Percentiles rank a stretch among this genome's conserved stretches.
Evolutionary conservation across 148 eudicot species (phyloP).

Genomic region (Silene uniflora): DNA sequence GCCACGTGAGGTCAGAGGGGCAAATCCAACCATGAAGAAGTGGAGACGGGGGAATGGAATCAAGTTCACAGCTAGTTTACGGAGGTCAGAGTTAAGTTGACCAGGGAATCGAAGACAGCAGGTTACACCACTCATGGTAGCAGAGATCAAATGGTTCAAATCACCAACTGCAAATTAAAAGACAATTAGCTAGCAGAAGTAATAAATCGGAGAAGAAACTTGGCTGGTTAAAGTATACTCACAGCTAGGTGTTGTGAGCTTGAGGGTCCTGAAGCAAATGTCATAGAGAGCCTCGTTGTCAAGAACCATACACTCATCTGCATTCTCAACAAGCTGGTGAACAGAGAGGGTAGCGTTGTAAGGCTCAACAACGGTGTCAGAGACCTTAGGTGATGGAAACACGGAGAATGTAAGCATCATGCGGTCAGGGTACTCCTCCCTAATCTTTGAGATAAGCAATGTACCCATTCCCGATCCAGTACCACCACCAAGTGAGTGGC

Average conservation of each 20-base stretch:
- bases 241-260: slow-evolving; percentile 43
- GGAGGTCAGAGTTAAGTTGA: slow-evolving; percentile 44
- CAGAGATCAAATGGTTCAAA: slow-evolving; percentile 41
- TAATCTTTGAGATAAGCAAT: slow-evolving; percentile 35
- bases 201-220: background rate
- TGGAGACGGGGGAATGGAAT: slow-evolving; percentile 47
- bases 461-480: slow-evolving; percentile 46
- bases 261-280: slow-evolving; percentile 42
- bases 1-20: slow-evolving; percentile 46
- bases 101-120: slow-evolving; percentile 45
- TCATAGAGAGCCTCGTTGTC: slow-evolving; percentile 37
- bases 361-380: slow-evolving; percentile 43
- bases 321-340: slow-evolving; percentile 41
- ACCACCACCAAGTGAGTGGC: slow-evolving; percentile 42
- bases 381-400: slow-evolving; percentile 38
- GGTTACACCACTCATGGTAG: slow-evolving; percentile 48
- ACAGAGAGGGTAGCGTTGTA: slow-evolving; percentile 40
- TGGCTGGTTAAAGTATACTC: slow-evolving; percentile 12
- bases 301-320: slow-evolving; percentile 43
- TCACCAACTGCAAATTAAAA: slow-evolving; percentile 33
- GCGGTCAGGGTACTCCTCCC: slow-evolving; percentile 42
- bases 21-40: slow-evolving; percentile 51
- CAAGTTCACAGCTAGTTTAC: slow-evolving; percentile 42
- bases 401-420: slow-evolving; percentile 45
- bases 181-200: background rate